Base-by-base conservation (phyloP, 1,139 yeast genomes). In the Candida smagusa region DNA sequence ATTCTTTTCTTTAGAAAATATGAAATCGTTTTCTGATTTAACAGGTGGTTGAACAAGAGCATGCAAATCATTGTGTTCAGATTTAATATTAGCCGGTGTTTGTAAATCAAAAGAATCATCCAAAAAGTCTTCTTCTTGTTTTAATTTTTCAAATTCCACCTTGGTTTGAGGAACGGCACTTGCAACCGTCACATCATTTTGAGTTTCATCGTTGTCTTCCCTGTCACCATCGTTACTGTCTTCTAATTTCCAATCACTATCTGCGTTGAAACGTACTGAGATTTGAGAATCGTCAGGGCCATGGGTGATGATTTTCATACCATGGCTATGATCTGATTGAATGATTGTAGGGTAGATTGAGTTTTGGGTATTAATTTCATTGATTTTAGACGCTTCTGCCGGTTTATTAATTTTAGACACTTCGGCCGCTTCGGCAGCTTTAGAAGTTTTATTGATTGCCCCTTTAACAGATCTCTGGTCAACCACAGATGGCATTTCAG, bases 211-310 rank as follows among this genome's bases (percentile, higher is more conserved):
- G 44, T 68, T 68, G 41, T 68, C 74, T 46, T 68, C 74, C 30
- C 58, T 53, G 35, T 68, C 74, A 11, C 73, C 74, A 47, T 68
- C 74, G 39, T 66, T 59, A 36, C 72, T 65, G 36, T 66, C 68
- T 42, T 67, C 72, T 33, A 64, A 55, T 46, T 64, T 66, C 74
- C 74, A 68, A 30, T 60, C 68, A 28, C 60, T 52, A 39, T 65
- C 71, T 39, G 63, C 54, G 32, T 65, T 65, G 44, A 63, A 65
- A 33, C 68, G 47, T 12, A 67, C 55, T 9, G 68, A 59, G 4
- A 38, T 37, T 19, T 49, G 39, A n/a, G 58, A 48, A 12, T 47
- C 48, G 27, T 42, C 49, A 1, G 44, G 41, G 12, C 41, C 39
- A 12, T 33, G 38, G 12, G 32, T 28, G 21, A 34, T 22, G 24